Evolutionary conservation across 78 protist species (phyloP).

Genomic region (Corallochytrium limacisporum): DNA sequence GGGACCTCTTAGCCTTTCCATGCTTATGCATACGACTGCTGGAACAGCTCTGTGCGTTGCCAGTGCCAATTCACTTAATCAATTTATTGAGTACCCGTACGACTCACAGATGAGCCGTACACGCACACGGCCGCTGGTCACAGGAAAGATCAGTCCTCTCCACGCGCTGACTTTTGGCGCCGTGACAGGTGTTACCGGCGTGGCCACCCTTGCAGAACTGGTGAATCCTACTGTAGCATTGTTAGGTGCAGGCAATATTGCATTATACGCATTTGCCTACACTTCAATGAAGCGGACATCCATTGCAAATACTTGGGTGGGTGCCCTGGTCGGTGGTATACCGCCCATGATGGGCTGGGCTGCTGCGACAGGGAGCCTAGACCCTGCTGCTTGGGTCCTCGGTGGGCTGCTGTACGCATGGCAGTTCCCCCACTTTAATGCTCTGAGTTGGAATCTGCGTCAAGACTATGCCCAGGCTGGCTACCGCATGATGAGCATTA

Average conservation of each 20-base stretch:
- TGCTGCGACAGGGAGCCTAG: constrained; percentile 22
- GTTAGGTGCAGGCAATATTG: constrained; percentile 56
- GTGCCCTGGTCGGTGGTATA: constrained; percentile 83
- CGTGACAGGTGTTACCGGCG: constrained; percentile 9
- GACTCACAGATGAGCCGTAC: constrained; percentile 25
- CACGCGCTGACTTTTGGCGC: constrained; percentile 11
- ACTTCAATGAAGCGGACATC: constrained; percentile 66
- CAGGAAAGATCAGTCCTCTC: not conserved
- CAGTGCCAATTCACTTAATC: not conserved
- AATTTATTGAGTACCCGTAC: constrained; percentile 2
- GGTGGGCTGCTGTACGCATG: constrained; percentile 54
- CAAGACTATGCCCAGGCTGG: constrained; percentile 21
- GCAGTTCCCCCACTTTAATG: constrained; percentile 87
- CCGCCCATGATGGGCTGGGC: constrained; percentile 89
- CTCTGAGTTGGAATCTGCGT: constrained; percentile 51
- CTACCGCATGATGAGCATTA: constrained; percentile 47
- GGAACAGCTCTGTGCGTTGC: constrained; percentile 4
- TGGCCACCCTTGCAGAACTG: not conserved
- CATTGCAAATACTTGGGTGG: constrained; percentile 74
- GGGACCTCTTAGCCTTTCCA: not conserved
- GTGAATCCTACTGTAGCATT: constrained; percentile 44
- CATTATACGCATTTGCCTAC: constrained; percentile 61
- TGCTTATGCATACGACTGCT: not conserved
- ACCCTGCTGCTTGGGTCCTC: constrained; percentile 8
- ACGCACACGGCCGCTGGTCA: not conserved